Percentiles rank a stretch among this genome's conserved stretches.
These are phyloP conservation scores for Fusarium ramigenum DNA, from an alignment of 2,329 filamentous ascomycete species.

Conservation along the genomic window DNA sequence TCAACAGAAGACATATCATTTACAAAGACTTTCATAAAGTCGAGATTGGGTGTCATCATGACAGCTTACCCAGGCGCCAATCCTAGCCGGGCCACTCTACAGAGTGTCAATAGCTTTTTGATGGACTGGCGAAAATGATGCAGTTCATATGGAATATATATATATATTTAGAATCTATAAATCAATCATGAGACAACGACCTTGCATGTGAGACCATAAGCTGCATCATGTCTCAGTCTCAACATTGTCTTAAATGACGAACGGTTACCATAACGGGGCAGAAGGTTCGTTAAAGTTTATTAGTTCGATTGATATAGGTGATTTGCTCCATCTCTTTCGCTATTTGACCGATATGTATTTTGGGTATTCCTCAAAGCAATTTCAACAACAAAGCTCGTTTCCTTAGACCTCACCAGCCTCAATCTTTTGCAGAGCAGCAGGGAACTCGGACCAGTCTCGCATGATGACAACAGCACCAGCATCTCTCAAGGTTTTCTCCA, in stretches of 20 bases:
- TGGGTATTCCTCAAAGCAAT: constrained; percentile 38
- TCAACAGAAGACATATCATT: constrained; percentile 51
- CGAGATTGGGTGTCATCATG: constrained; percentile 83
- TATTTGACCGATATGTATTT: constrained; percentile 15
- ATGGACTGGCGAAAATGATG: constrained; percentile 65
- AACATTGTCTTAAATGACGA: neutral
- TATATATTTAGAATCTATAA: neutral
- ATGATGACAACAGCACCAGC: constrained; percentile 72
- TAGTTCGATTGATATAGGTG: constrained; percentile 25
- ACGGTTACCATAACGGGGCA: neutral
- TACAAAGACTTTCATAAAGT: constrained; percentile 80
- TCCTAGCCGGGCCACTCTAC: constrained; percentile 83
- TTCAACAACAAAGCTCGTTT: constrained; percentile 13
- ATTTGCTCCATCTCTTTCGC: constrained; percentile 5
- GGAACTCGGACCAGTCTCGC: constrained; percentile 67
- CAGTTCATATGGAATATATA: neutral
- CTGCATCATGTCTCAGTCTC: neutral
- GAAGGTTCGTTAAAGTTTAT: neutral
- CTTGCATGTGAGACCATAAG: neutral
- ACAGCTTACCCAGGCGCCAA: constrained; percentile 81
- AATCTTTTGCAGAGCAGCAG: constrained; percentile 56
- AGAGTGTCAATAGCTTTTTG: constrained; percentile 90
- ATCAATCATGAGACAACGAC: neutral
- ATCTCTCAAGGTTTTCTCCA: constrained; percentile 68
- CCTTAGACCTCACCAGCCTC: constrained; percentile 50